Evolutionary conservation across 225 moss, liverwort and hornwort species (phyloP), one percentile per base, ranked within the genome.

Genomic region (Bryoerythrophyllum caledonicum): DNA sequence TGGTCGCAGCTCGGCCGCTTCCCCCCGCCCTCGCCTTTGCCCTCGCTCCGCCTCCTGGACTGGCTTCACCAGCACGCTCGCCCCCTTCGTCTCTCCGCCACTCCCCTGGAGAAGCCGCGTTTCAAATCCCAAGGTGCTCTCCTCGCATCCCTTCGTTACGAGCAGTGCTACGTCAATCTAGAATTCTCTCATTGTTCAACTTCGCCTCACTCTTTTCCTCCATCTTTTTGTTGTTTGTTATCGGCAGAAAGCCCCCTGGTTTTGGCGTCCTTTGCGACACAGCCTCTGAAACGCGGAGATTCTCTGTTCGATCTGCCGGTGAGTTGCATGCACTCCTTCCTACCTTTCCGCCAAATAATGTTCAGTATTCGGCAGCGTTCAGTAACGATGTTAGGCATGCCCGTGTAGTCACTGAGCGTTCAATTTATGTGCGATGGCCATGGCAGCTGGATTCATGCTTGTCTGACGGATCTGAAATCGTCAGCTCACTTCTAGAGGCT

Each of bases 231-330:
- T 46, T 68, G n/a, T 48, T 68, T 66, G 25, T 49, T 32, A 7
- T 38, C 74, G 60, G 73, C 77, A 88, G 88, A 88, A 20, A 81
- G 78, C 67, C 82, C 85, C 26, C 65, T 74, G 85, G 53, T 64
- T 76, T 78, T 85, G 80, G 81, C 83, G 67, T 81, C 95, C 49
- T 90, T 86, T 63, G 77, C 88, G 32, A 80, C 78, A 30, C 74
- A n/a, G 23, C 48, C 82, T 80, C 62, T 91, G 78, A 84, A 79
- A 51, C 74, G 68, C 68, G 93, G 91, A 65, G 90, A 91, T 35
- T 65, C 68, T 58, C 60, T 95, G 78, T 72, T 95, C 12, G 82
- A 91, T 67, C 70, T 95, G 43, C 88, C 85, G 66, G 94, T 94
- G 83, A 76, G 82, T 78, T 60, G 52, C 41, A 44, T 69, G 52